Base-by-base conservation (phyloP, 2,329 filamentous ascomycete species). In the Lasiodiplodia gonubiensis region DNA sequence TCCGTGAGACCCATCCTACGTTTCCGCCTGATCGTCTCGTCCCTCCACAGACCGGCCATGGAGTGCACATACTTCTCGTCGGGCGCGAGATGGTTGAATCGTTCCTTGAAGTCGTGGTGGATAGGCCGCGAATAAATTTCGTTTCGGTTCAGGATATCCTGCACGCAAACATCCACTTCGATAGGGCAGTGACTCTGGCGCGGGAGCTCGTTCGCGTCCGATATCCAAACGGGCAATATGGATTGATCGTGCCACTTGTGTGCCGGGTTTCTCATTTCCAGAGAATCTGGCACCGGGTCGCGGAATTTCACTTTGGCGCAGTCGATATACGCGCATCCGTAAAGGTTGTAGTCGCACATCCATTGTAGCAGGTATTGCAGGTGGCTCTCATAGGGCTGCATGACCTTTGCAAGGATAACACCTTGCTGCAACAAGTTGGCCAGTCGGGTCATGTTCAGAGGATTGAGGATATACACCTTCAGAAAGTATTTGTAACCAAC, bases 321-420 rank as follows among this genome's bases (percentile, higher is more conserved):
- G 68, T 94, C 87, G 70, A 98, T 88, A 73, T 94, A 96, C 67
- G 89, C 90, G 76, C 95, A 99, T 7, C 96, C 96, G 77, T 97
- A 98, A 71, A 99, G 83, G 76, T 97, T 99, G 83, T 96, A 99
- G 78, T 99, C 96, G 70, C 90, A 91, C 95, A 99, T 98, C 87
- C 96, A 99, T 79, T 99, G 96, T 11, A 95, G 85, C 10, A 97
- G 81, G 76, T 94, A 98, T 75, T 97, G 93, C 69, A 98, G 79
- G 77, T 99, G 96, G 21, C 92, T 93, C 80, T 99, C 95, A 75
- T 95, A 97, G 0, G 95, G 94, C 75, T 98, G 94, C 52, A 99
- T 90, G 27, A 87, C 86, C 68, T 86, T 87, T 75, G 92, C 92
- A 87, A 98, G 87, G 52, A 99, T 89, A 35, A 90, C 90, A 8